Evolutionary conservation across 169 alveolate genomes (phyloP).

Genomic region (Eimeria maxima): DNA sequence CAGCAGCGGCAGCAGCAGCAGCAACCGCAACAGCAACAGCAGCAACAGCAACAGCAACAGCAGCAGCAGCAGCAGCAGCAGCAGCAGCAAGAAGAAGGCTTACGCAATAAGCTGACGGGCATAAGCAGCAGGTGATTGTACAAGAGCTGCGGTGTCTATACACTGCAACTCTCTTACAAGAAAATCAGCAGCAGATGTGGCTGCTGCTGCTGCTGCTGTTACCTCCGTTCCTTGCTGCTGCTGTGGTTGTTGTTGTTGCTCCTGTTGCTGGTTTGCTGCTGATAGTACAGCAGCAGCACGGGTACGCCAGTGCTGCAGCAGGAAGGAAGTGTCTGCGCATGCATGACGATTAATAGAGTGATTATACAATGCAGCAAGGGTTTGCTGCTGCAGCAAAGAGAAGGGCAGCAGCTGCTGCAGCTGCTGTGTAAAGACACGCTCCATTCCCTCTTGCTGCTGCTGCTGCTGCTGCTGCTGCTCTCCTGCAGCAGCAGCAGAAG

Average conservation of each 20-base stretch:
- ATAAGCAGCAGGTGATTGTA: neutral
- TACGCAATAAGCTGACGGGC: constrained; percentile 25
- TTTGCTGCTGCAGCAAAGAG: constrained; percentile 11
- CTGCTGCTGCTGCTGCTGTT: neutral
- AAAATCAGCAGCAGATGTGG: neutral
- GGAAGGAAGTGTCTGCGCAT: neutral
- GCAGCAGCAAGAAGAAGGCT: neutral
- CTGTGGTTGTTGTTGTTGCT: neutral
- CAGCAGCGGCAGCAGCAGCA: too few relatives aligned
- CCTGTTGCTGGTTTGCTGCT: neutral
- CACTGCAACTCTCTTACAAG: neutral
- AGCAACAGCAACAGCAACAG: neutral
- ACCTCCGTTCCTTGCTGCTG: neutral
- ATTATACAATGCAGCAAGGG: neutral
- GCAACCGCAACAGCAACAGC: neutral
- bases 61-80: neutral
- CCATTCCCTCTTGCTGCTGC: neutral
- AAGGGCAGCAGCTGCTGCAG: constrained; percentile 32
- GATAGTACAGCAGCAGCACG: neutral
- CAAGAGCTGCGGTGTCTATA: neutral
- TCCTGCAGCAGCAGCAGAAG: neutral
- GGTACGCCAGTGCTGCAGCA: constrained; percentile 43
- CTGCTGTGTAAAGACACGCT: neutral
- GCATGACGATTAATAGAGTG: neutral
- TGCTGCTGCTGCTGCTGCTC: constrained; percentile 36